Evolutionary conservation across 805 yeast genomes (phyloP).

Genomic region (Spathaspora passalidarum): DNA sequence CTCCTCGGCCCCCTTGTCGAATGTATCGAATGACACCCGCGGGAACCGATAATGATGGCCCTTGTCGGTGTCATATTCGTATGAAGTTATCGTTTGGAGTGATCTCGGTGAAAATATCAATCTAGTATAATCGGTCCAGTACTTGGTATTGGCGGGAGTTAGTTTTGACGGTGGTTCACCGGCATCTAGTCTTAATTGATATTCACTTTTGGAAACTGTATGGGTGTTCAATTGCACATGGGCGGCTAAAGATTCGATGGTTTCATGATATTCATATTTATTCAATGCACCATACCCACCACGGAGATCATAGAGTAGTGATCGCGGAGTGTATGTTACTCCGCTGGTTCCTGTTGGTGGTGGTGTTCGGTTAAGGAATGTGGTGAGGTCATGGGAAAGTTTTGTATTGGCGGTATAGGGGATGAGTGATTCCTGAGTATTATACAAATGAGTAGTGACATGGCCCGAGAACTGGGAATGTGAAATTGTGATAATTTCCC

Average conservation of each 20-base stretch:
- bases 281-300: constrained; percentile 75
- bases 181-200: constrained; percentile 61
- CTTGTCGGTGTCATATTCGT: constrained; percentile 41
- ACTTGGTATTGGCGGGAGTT: constrained; percentile 41
- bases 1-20: constrained; percentile 59
- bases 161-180: constrained; percentile 20
- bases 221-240: not conserved
- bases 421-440: constrained; percentile 68
- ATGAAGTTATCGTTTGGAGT: constrained; percentile 52
- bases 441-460: constrained; percentile 75
- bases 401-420: constrained; percentile 47
- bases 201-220: constrained; percentile 47
- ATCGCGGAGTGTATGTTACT: constrained; percentile 70
- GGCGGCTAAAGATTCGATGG: not conserved
- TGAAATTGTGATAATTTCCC: constrained; percentile 71
- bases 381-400: constrained; percentile 47
- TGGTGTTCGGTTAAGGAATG: constrained; percentile 25
- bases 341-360: constrained; percentile 27
- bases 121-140: constrained; percentile 80
- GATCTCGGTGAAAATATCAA: constrained; percentile 64
- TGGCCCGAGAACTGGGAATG: constrained; percentile 74
- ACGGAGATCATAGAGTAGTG: constrained; percentile 73
- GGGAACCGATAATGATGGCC: constrained; percentile 25
- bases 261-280: constrained; percentile 45
- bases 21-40: constrained; percentile 42